These are phyloP conservation scores for Trichoderma harzianum DNA, from an alignment of 2,329 filamentous ascomycete genomes.

Conservation along the genomic window DNA sequence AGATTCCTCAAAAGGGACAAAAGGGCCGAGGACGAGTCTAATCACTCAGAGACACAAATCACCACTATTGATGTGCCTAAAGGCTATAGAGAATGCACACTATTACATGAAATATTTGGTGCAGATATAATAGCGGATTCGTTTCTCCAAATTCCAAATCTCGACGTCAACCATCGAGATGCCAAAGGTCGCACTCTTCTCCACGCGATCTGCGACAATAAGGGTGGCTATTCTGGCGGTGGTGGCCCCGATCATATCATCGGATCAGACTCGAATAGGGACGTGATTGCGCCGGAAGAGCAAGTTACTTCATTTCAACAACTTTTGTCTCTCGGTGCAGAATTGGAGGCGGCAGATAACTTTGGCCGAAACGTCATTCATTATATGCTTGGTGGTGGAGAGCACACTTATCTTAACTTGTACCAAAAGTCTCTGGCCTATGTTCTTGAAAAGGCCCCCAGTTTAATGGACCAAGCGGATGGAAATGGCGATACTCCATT, in stretches of 20 bases:
- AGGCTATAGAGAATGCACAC: conserved; percentile 19
- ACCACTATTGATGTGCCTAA: background rate
- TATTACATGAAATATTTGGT: conserved; percentile 25
- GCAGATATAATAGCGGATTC: conserved; percentile 9
- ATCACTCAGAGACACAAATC: no score
- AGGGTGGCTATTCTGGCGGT: conserved; percentile 1
- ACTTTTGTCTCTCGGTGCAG: conserved; percentile 26
- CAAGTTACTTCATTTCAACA: conserved; percentile 18
- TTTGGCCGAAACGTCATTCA: conserved; percentile 25
- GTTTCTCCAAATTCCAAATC: conserved; percentile 21
- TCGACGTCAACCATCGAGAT: conserved; percentile 29
- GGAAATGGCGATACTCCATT: conserved; percentile 27
- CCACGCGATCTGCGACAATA: conserved; percentile 23
- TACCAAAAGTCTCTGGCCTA: conserved; percentile 10
- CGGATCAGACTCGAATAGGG: background rate
- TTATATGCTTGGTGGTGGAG: conserved; percentile 17
- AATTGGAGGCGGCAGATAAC: conserved; percentile 25
- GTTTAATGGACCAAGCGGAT: conserved; percentile 22
- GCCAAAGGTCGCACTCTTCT: conserved; percentile 26
- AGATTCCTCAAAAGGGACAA: conserved; percentile 4
- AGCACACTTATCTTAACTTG: accelerated
- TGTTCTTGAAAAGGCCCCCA: conserved; percentile 9
- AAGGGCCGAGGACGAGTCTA: accelerated
- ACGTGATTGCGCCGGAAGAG: background rate
- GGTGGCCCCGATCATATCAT: conserved; percentile 19